A percentile compares a stretch with the other conserved stretches of the same genome.
phyloP scores from a whole-genome alignment of 176 grass and related monocot species.

The Saccharum officinarum region DNA sequence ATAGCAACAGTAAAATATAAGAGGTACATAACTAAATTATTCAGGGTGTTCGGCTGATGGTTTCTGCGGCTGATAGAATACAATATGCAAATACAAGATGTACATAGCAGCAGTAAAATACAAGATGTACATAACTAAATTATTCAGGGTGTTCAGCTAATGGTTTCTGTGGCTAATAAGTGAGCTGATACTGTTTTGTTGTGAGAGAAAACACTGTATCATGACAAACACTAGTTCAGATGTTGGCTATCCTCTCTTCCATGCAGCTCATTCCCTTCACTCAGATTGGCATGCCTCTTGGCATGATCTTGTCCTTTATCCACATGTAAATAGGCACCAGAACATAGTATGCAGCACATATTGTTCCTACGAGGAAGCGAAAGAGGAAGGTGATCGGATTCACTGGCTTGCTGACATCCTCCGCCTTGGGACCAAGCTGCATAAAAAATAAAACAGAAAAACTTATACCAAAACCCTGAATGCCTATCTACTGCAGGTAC shows the following conservation, averaged over 20 bases:
- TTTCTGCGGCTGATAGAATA: no score
- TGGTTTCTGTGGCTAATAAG: no score
- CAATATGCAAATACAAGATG: no score
- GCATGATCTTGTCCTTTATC: slow-evolving; percentile 93
- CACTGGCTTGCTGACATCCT: slow-evolving; percentile 78
- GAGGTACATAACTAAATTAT: slow-evolving; percentile 40
- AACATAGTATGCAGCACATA: slow-evolving; percentile 82
- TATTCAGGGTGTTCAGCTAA: no score
- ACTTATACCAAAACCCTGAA: neutral
- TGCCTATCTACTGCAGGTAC: neutral
- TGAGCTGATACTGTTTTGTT: no score
- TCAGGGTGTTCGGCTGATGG: no score
- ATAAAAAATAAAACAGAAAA: neutral
- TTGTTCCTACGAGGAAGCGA: slow-evolving; percentile 69
- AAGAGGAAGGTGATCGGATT: slow-evolving; percentile 75
- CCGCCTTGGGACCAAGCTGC: slow-evolving; percentile 87
- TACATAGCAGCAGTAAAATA: no score
- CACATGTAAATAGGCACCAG: slow-evolving; percentile 99
- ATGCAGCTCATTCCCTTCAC: slow-evolving; percentile 23
- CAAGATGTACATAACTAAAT: no score
- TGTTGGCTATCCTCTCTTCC: slow-evolving; percentile 28
- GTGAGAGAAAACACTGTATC: no score
- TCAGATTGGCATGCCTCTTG: slow-evolving; percentile 93
- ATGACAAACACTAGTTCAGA: no score
- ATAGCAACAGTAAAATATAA: slow-evolving; percentile 7